These are phyloP conservation scores for Raffaelea albimanens DNA, from an alignment of 2,329 filamentous ascomycete genomes.

Conservation along the genomic window DNA sequence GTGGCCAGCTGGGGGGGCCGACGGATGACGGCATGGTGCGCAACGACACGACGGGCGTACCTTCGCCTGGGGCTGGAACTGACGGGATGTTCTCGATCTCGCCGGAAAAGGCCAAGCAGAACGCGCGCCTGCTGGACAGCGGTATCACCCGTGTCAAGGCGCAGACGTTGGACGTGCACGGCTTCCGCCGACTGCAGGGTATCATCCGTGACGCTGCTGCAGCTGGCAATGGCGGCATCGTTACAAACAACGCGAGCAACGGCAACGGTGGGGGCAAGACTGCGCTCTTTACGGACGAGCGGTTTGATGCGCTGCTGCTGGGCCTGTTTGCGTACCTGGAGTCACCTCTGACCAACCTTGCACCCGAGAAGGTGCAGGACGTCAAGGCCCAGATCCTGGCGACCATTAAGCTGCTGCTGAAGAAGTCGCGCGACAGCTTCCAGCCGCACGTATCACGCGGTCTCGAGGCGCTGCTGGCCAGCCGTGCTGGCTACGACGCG, in stretches of 20 bases:
- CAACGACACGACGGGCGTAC: background rate
- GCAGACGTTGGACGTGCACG: conserved; percentile 68
- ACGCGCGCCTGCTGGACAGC: conserved; percentile 57
- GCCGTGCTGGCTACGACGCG: conserved; percentile 57
- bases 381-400: conserved; percentile 66
- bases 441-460: conserved; percentile 58
- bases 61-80: conserved; percentile 12
- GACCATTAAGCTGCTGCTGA: conserved; percentile 64
- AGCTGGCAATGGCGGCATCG: background rate
- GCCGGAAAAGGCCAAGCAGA: conserved; percentile 47
- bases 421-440: conserved; percentile 56
- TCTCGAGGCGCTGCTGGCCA: conserved; percentile 56
- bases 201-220: conserved; percentile 49
- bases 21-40: background rate
- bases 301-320: conserved; percentile 57
- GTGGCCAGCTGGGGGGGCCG: background rate
- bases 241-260: background rate
- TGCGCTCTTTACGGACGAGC: conserved; percentile 55
- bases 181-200: conserved; percentile 69
- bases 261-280: conserved; percentile 18
- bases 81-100: conserved; percentile 17
- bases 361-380: conserved; percentile 58
- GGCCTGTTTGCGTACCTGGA: conserved; percentile 66
- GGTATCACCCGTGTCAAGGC: conserved; percentile 65
- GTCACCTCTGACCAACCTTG: conserved; percentile 42